Base-by-base conservation (phyloP, 768 basidiomycete genomes). In the Phlebiopsis gigantea region DNA sequence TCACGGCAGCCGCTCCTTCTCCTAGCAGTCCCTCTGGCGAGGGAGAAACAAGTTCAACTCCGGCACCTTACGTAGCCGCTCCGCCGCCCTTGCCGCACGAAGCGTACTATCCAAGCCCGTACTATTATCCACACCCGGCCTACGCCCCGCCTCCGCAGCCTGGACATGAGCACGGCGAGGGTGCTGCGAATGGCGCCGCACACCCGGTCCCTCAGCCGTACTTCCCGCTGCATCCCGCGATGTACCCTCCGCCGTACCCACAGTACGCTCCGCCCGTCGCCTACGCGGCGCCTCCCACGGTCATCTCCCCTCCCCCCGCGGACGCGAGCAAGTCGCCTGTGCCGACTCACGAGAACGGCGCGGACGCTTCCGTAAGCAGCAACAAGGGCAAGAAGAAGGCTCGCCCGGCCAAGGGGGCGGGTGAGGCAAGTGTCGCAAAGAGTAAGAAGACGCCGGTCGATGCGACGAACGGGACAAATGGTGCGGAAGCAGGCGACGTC, bases 91-190 rank as follows among this genome's bases (percentile, higher is more conserved):
- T 71, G 1, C 76, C 77, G 0, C 34, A 39, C 8, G 76, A 77
- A 45, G 74, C 74, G 5, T 78, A 75, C 54, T 77, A 72, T 61
- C 73, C 74, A n/a, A 75, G 71, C 60, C 73, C 75, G 17, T 76
- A 71, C 54, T 75, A 73, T 49, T 76, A 75, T 56, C 75, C 77
- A 2, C 77, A 74, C 64, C 72, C 75, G n/a, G 75, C 72, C 54
- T 73, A 69, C 50, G 74, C 74, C 53, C 74, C 77, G 4, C 75
- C 72, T 1, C 71, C 72, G n/a, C 75, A 72, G 0, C 68, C 70
- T 30, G 73, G 73, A 2, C 72, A 73, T 26, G 76, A 78, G 17
- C 73, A 68, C 2, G 72, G 70, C 10, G 74, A 76, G 4, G 69
- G 71, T 5, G 49, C 63, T 2, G 52, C 69, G 5, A 73, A 69